Base-by-base conservation (phyloP, 2,329 filamentous ascomycete species). In the Aspergillus sp. region DNA sequence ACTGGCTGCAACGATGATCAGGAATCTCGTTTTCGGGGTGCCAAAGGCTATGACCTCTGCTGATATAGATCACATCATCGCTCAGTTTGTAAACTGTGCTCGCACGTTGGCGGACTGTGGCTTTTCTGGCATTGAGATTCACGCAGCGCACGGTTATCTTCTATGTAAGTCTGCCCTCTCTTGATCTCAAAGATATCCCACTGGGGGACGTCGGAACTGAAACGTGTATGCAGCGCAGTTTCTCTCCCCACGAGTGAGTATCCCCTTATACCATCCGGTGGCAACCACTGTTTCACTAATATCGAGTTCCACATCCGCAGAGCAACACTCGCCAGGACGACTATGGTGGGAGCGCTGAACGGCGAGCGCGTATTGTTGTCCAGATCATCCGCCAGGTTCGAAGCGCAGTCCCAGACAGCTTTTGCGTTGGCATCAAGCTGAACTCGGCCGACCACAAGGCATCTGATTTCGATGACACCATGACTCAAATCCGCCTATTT, bases 401-500 rank as follows among this genome's bases (percentile, higher is more conserved):
- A 17, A 66, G 64, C 37, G 67, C 59, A 3, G 74, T 75, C 35
- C 75, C 75, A 3, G 55, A 68, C 6, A 64, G 66, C 0, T 79
- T 76, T 64, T 73, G 70, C 53, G 59, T 81, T 8, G 68, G 71
- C 6, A 71, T 80, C 50, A 80, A 81, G 63, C 60, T 80, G 49
- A 81, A 80, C 60, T 75, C 71, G 4, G 77, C 70, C 4, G 78
- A 80, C 50, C 71, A 75, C 52, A 43, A 55, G 3, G 25, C 52
- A 23, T 40, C 35, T 2, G 56, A 57, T 2, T 62, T 59, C 11
- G 65, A 57, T 37, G 84, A 83, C 2, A 81, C 77, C n/a, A 68
- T 88, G 7, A 78, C 82, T 63, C 86, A 89, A 65, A 72, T 87
- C 3, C 3, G 78, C 79, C n/a, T 80, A 76, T 2, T 72, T 23